Conservation (phyloP, 1,284 basidiomycete genomes). For the Ceratobasidium sp. region DNA sequence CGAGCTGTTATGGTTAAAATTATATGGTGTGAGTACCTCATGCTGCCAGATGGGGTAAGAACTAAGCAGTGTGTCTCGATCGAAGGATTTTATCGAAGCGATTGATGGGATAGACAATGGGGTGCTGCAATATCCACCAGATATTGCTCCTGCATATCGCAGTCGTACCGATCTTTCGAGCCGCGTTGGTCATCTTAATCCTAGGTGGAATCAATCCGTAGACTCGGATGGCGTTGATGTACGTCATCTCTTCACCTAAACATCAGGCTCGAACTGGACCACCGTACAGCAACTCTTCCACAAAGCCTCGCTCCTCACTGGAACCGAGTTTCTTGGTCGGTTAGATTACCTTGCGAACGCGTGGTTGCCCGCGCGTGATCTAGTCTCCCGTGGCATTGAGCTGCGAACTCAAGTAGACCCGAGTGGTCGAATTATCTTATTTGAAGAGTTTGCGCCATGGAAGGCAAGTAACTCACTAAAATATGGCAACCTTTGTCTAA, state of each 20-base stretch:
- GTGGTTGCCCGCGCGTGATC: slow-evolving; percentile 92
- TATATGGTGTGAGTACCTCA: slow-evolving; percentile 74
- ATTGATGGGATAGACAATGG: slow-evolving; percentile 98
- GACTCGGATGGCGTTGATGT: slow-evolving; percentile 79
- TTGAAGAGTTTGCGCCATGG: slow-evolving; percentile 88
- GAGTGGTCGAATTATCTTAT: slow-evolving; percentile 83
- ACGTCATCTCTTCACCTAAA: slow-evolving; percentile 53
- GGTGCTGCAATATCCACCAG: slow-evolving; percentile 78
- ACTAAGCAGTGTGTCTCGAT: slow-evolving; percentile 1
- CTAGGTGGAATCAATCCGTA: slow-evolving; percentile 87
- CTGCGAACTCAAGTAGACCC: slow-evolving; percentile 74
- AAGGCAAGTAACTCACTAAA: slow-evolving; percentile 68
- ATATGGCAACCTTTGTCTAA: slow-evolving; percentile 31
- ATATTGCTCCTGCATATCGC: slow-evolving; percentile 75
- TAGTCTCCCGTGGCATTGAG: slow-evolving; percentile 79
- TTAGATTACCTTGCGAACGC: slow-evolving; percentile 87
- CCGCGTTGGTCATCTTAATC: slow-evolving; percentile 86
- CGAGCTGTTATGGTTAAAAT: slow-evolving; percentile 84
- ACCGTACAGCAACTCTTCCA: slow-evolving; percentile 74
- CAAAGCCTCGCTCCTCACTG: slow-evolving; percentile 85
- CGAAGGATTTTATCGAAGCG: slow-evolving; percentile 90
- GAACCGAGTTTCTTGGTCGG: slow-evolving; percentile 86
- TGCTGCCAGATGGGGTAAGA: background rate
- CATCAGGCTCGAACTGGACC: slow-evolving; percentile 2
- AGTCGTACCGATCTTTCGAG: slow-evolving; percentile 84